A percentile compares a stretch with the other conserved stretches of the same genome.
Conservation (phyloP, 2,329 filamentous ascomycete genomes). For the Sarocladium strictum region DNA sequence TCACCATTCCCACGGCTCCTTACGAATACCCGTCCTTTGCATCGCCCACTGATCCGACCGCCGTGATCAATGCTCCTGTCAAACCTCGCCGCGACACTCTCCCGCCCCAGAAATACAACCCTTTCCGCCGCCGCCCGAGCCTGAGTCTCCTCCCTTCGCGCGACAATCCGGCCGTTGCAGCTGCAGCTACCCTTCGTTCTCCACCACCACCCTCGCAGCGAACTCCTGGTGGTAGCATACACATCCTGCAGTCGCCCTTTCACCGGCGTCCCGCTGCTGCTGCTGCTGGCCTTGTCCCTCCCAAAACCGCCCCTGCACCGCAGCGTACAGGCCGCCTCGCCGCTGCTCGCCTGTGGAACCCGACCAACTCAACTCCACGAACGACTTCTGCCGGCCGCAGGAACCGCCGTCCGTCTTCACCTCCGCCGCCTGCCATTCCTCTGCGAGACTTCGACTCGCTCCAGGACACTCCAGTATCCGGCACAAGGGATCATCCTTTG, state of each 20-base stretch:
- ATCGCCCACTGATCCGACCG: slow-evolving; percentile 6
- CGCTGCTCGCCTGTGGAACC: slow-evolving; percentile 53
- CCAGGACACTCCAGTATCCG: slow-evolving; percentile 30
- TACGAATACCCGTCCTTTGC: slow-evolving; percentile 10
- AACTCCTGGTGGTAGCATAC: slow-evolving; percentile 3
- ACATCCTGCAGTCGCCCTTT: slow-evolving; percentile 28
- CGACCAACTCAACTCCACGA: slow-evolving; percentile 53
- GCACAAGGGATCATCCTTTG: slow-evolving; percentile 43
- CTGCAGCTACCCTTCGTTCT: slow-evolving; percentile 14
- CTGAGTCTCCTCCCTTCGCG: slow-evolving; percentile 6
- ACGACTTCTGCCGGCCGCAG: slow-evolving; percentile 19
- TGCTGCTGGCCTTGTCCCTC: neutral
- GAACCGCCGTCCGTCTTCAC: slow-evolving; percentile 41
- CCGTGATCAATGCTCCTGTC: slow-evolving; percentile 19
- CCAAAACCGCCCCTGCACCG: slow-evolving; percentile 18
- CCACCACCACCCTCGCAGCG: slow-evolving; percentile 5
- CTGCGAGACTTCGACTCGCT: slow-evolving; percentile 38
- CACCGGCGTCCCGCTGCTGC: slow-evolving; percentile 30
- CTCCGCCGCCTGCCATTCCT: slow-evolving; percentile 46
- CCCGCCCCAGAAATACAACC: slow-evolving; percentile 14
- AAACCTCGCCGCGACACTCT: slow-evolving; percentile 23
- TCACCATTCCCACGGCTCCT: slow-evolving; percentile 11
- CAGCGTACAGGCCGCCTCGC: slow-evolving; percentile 34
- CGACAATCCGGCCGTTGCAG: slow-evolving; percentile 14
- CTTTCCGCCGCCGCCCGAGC: neutral